Evolutionary conservation across 1,139 yeast species (phyloP).

Genomic region (Magnusiomyces suaveolens): DNA sequence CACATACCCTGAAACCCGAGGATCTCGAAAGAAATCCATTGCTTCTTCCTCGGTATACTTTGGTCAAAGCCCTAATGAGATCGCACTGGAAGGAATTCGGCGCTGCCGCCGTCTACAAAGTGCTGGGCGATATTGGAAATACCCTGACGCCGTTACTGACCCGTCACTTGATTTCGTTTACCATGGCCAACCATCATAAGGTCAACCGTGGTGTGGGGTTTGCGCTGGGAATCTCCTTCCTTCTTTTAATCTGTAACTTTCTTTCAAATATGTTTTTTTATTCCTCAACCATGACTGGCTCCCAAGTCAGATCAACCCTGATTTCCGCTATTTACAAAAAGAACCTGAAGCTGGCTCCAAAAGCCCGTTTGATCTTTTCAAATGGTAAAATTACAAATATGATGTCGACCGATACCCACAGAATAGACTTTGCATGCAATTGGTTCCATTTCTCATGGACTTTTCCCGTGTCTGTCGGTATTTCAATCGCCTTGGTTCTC

Average conservation of each 20-base stretch:
- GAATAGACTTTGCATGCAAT: conserved; percentile 67
- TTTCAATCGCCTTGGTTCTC: conserved; percentile 53
- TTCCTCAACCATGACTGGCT: conserved; percentile 54
- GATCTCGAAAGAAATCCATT: conserved; percentile 19
- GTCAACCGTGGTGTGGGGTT: conserved; percentile 51
- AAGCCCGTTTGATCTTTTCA: conserved; percentile 51
- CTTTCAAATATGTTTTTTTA: conserved; percentile 55
- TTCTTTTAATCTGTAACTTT: conserved; percentile 44
- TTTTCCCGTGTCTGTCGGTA: conserved; percentile 57
- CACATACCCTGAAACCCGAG: conserved; percentile 6
- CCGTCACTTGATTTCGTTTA: conserved; percentile 44
- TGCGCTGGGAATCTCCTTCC: conserved; percentile 44
- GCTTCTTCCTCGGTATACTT: conserved; percentile 36
- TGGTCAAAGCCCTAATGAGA: conserved; percentile 41
- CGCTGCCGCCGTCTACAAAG: conserved; percentile 37
- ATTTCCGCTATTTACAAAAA: conserved; percentile 60
- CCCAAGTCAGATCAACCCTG: conserved; percentile 54
- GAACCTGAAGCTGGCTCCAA: conserved; percentile 51
- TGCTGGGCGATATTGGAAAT: conserved; percentile 41
- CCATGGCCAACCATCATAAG: conserved; percentile 23
- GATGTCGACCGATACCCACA: conserved; percentile 69
- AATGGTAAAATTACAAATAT: conserved; percentile 63
- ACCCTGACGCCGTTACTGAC: conserved; percentile 45
- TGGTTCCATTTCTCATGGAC: conserved; percentile 59
- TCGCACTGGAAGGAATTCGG: conserved; percentile 49